These are phyloP conservation scores for Phaffia rhodozyma DNA, from an alignment of 1,284 basidiomycete species.

Conservation along the genomic window DNA sequence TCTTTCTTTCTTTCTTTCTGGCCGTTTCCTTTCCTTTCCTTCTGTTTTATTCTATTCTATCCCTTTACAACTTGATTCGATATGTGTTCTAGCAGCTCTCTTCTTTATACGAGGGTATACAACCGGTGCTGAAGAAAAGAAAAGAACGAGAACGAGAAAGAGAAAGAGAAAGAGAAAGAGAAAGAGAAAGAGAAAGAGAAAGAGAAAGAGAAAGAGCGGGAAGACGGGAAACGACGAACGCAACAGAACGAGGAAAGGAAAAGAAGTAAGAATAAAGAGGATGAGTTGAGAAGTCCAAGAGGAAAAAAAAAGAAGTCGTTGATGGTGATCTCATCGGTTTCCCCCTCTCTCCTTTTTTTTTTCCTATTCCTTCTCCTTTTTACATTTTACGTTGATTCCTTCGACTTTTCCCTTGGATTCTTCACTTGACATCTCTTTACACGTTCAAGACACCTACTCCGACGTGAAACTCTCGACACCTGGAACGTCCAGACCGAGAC, in stretches of 20 bases:
- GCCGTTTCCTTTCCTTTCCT: too few relatives aligned
- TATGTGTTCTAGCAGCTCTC: too few relatives aligned
- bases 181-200: constrained; percentile 3
- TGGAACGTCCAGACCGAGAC: too few relatives aligned
- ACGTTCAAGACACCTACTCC: background rate
- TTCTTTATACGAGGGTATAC: too few relatives aligned
- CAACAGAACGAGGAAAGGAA: background rate
- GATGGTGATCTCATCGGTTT: background rate
- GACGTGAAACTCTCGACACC: background rate
- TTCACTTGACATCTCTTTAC: background rate
- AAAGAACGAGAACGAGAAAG: background rate
- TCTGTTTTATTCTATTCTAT: too few relatives aligned
- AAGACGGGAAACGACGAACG: background rate
- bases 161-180: background rate
- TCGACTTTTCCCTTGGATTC: too few relatives aligned
- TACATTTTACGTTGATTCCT: too few relatives aligned
- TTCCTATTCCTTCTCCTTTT: background rate
- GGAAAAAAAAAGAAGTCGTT: background rate
- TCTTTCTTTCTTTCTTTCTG: too few relatives aligned
- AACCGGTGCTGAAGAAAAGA: background rate
- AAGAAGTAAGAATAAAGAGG: background rate
- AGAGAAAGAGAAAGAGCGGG: background rate
- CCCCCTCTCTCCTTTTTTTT: background rate
- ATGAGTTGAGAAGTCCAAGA: background rate
- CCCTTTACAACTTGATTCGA: too few relatives aligned